These are phyloP conservation scores for Leersia perrieri DNA, from an alignment of 176 grass and related monocot genomes.

Conservation along the genomic window DNA sequence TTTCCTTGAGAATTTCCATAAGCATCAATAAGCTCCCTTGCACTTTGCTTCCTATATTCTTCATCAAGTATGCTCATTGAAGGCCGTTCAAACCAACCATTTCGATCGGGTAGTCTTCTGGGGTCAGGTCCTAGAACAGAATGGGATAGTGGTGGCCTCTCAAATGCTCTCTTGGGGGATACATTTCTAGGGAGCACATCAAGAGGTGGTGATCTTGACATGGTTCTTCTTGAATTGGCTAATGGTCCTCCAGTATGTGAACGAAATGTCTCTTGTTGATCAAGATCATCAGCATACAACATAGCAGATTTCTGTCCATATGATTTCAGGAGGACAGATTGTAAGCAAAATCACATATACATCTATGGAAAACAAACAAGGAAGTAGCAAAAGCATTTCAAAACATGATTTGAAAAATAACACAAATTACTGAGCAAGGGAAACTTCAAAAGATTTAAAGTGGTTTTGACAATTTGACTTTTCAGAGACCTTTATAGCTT, in stretches of 20 bases:
- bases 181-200: conserved; percentile 43
- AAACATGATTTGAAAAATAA: neutral
- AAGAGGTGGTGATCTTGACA: conserved; percentile 66
- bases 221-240: conserved; percentile 50
- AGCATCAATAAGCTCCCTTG: conserved; percentile 93
- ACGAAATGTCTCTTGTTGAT: conserved; percentile 49
- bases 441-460: neutral
- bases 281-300: conserved; percentile 49
- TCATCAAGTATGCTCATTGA: conserved; percentile 49
- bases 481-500: neutral
- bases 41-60: conserved; percentile 65
- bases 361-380: neutral
- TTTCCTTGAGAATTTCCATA: conserved; percentile 87
- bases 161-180: conserved; percentile 44
- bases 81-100: conserved; percentile 41
- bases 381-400: conserved; percentile 8
- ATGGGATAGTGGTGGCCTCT: conserved; percentile 55
- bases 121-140: conserved; percentile 41
- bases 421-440: neutral
- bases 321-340: conserved; percentile 36
- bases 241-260: conserved; percentile 35
- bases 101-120: conserved; percentile 50
- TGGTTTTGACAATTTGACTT: neutral
- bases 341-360: conserved; percentile 18
- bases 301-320: conserved; percentile 44